Conservation (phyloP, 83 land plant genomes). For the Diphasiastrum complanatum region DNA sequence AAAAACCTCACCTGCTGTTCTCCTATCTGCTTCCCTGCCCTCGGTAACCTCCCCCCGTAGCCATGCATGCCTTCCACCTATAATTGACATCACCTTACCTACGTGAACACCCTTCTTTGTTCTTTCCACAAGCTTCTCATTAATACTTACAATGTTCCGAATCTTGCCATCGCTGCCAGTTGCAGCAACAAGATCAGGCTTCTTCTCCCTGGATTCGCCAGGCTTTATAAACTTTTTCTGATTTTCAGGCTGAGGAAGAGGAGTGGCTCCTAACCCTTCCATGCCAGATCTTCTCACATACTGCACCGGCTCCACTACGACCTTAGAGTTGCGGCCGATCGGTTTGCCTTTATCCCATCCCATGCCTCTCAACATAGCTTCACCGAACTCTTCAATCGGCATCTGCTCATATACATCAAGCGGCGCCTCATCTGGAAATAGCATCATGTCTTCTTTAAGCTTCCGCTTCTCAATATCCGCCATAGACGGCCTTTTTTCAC, state of each 20-base stretch:
- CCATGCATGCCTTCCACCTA: slow-evolving; percentile 38
- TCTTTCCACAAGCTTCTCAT: slow-evolving; percentile 20
- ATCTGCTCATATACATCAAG: slow-evolving; percentile 36
- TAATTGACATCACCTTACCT: slow-evolving; percentile 38
- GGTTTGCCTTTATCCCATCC: slow-evolving; percentile 47
- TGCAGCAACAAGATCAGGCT: slow-evolving; percentile 22
- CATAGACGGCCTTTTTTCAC: background rate
- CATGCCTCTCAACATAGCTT: slow-evolving; percentile 45
- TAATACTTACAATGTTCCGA: slow-evolving; percentile 7
- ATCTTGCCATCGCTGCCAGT: slow-evolving; percentile 15
- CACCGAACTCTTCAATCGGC: slow-evolving; percentile 43
- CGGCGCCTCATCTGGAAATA: slow-evolving; percentile 31
- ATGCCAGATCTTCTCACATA: slow-evolving; percentile 32
- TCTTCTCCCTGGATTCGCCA: slow-evolving; percentile 31
- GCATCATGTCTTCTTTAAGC: slow-evolving; percentile 18
- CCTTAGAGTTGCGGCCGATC: slow-evolving; percentile 31
- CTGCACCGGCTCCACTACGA: slow-evolving; percentile 42
- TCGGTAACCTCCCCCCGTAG: slow-evolving; percentile 37
- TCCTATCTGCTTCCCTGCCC: background rate
- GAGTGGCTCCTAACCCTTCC: slow-evolving; percentile 54
- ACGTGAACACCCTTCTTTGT: slow-evolving; percentile 15
- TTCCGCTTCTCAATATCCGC: slow-evolving; percentile 9
- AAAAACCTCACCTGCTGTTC: slow-evolving; percentile 7
- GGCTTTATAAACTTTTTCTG: slow-evolving; percentile 28
- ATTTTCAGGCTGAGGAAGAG: slow-evolving; percentile 15